A percentile compares a stretch with the other conserved stretches of the same genome.
Conservation (phyloP, 768 basidiomycete species). For the Coprinopsis cinerea region DNA sequence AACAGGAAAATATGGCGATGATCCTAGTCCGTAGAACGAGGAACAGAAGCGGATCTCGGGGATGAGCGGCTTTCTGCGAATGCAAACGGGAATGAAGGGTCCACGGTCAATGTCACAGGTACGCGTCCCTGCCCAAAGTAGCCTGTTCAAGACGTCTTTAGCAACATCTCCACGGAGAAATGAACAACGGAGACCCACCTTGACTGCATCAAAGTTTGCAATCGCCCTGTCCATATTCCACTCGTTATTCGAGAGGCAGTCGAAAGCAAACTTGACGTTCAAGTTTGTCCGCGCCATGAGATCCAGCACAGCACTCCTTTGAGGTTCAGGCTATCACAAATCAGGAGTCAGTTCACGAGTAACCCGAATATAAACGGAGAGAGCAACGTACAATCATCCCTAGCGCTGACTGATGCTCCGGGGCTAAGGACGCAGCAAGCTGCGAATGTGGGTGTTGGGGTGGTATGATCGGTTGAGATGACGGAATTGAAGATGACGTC, state of each 20-base stretch:
- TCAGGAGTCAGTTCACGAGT: too few relatives aligned
- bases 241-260: constrained; percentile 78
- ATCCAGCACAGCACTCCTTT: constrained; percentile 65
- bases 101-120: constrained; percentile 32
- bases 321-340: constrained; percentile 60
- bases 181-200: constrained; percentile 45
- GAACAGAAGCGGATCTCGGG: not conserved
- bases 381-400: constrained; percentile 47
- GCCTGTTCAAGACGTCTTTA: constrained; percentile 30
- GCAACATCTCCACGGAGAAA: constrained; percentile 2
- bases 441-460: constrained; percentile 8
- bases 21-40: too few relatives aligned
- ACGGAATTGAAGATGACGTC: not conserved
- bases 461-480: constrained; percentile 18
- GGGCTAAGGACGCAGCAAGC: constrained; percentile 26
- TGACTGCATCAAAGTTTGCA: constrained; percentile 83
- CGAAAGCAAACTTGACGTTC: constrained; percentile 72
- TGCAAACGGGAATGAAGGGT: not conserved
- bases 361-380: constrained; percentile 10
- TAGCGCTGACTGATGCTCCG: constrained; percentile 46
- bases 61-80: too few relatives aligned
- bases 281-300: constrained; percentile 70
- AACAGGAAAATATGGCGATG: too few relatives aligned
- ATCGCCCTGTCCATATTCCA: constrained; percentile 82
- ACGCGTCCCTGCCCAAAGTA: constrained; percentile 49